These are phyloP conservation scores for Mycosphaerella sp. DNA, from an alignment of 2,329 filamentous ascomycete species.

Conservation along the genomic window DNA sequence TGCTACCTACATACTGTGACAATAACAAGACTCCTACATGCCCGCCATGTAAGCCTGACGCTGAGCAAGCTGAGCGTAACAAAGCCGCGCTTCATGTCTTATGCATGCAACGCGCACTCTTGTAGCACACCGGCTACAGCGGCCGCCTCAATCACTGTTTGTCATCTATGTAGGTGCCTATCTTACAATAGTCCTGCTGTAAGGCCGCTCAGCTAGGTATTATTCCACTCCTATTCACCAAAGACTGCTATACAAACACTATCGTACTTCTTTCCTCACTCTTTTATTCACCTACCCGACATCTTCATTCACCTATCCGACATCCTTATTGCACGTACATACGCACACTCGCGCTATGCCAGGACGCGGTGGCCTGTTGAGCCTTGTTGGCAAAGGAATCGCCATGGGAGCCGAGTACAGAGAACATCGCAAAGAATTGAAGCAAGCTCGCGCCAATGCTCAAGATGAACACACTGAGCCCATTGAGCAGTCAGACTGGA, in stretches of 20 bases:
- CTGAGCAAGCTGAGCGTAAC: neutral
- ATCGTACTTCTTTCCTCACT: neutral
- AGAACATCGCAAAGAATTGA: constrained; percentile 26
- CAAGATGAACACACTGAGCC: constrained; percentile 12
- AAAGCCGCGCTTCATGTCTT: neutral
- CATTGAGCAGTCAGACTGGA: neutral
- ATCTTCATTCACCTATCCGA: too few species aligned
- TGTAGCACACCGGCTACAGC: neutral
- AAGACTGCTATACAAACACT: neutral
- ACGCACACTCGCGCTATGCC: neutral
- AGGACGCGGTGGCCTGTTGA: neutral
- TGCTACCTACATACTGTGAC: neutral
- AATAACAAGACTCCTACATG: too few species aligned
- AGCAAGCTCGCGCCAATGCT: constrained; percentile 14
- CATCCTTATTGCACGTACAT: neutral
- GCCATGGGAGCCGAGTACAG: constrained; percentile 28
- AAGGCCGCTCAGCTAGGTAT: neutral
- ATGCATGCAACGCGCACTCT: neutral
- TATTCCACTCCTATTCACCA: neutral
- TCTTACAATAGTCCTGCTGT: neutral
- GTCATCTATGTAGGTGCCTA: neutral
- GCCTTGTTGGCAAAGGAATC: constrained; percentile 23
- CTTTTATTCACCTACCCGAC: too few species aligned
- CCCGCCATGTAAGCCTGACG: neutral
- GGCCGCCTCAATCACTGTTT: too few species aligned